Percentiles rank a stretch among this genome's conserved stretches.
Evolutionary conservation across 2,329 filamentous ascomycete species (phyloP).

Genomic region (Thermomyces lanuginosus): DNA sequence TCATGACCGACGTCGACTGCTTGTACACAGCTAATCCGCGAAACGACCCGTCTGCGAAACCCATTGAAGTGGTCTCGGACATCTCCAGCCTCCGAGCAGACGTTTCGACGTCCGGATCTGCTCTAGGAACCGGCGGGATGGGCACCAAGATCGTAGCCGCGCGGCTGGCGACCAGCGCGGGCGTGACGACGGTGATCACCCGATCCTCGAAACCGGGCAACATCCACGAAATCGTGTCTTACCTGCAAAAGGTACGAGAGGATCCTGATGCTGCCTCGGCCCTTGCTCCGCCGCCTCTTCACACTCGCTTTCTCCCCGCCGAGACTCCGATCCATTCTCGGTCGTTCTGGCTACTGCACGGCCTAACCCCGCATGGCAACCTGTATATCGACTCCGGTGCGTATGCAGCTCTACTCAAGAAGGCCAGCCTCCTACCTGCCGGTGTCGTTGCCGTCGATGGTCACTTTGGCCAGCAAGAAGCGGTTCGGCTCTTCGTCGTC

Average conservation of each 20-base stretch:
- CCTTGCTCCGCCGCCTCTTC: conserved; percentile 43
- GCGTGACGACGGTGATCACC: conserved; percentile 91
- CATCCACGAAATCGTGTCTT: conserved; percentile 68
- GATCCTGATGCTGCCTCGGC: conserved; percentile 26
- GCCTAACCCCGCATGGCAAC: conserved; percentile 74
- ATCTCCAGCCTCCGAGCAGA: conserved; percentile 71
- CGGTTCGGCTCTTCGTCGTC: conserved; percentile 71
- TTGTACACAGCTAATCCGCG: conserved; percentile 93
- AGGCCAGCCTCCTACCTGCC: conserved; percentile 74
- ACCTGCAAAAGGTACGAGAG: conserved; percentile 42
- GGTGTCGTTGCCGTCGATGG: conserved; percentile 86
- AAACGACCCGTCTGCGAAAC: conserved; percentile 63
- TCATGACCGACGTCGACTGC: conserved; percentile 98
- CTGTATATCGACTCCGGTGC: conserved; percentile 89
- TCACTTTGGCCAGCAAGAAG: conserved; percentile 79
- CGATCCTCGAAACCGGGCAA: conserved; percentile 87
- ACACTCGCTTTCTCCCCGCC: conserved; percentile 85
- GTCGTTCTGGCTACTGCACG: conserved; percentile 94
- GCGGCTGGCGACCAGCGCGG: conserved; percentile 77
- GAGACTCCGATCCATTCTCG: conserved; percentile 74
- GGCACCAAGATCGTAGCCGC: conserved; percentile 93
- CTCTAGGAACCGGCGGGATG: conserved; percentile 90
- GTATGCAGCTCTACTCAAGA: conserved; percentile 59
- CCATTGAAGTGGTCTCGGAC: conserved; percentile 86
- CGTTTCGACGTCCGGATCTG: conserved; percentile 76